These are phyloP conservation scores for Glomus cerebriforme DNA, from an alignment of 192 early-diverging fungal species.

Conservation along the genomic window DNA sequence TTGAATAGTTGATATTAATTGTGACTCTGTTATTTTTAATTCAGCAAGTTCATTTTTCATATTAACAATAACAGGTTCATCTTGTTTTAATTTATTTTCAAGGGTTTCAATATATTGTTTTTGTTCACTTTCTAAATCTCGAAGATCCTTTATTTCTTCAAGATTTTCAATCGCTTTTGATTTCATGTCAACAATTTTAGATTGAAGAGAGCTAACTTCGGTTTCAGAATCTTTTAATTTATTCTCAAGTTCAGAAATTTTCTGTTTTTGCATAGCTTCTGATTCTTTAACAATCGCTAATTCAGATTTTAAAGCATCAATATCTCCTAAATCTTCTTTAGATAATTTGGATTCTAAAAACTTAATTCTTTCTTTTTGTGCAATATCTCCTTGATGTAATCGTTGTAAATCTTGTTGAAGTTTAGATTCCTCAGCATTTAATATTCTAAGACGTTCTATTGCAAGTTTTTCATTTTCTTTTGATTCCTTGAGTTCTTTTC, in stretches of 20 bases:
- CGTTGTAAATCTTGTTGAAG: neutral
- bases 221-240: constrained; percentile 9
- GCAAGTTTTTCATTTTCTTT: neutral
- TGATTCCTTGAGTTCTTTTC: neutral
- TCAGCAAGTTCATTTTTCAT: constrained; percentile 12
- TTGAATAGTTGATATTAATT: constrained; percentile 2
- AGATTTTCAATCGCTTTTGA: neutral
- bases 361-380: constrained; percentile 3
- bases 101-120: neutral
- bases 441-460: neutral
- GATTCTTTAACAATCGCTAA: neutral
- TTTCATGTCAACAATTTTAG: constrained; percentile 3
- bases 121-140: neutral
- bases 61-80: neutral
- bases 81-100: neutral
- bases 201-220: neutral
- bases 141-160: neutral
- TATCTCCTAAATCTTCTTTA: neutral
- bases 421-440: neutral
- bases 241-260: constrained; percentile 6
- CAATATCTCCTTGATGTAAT: neutral
- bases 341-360: neutral
- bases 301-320: neutral
- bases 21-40: neutral
- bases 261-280: neutral